These are phyloP conservation scores for Hyparrhenia diplandra DNA, from an alignment of 176 grass and related monocot genomes.

Conservation along the genomic window DNA sequence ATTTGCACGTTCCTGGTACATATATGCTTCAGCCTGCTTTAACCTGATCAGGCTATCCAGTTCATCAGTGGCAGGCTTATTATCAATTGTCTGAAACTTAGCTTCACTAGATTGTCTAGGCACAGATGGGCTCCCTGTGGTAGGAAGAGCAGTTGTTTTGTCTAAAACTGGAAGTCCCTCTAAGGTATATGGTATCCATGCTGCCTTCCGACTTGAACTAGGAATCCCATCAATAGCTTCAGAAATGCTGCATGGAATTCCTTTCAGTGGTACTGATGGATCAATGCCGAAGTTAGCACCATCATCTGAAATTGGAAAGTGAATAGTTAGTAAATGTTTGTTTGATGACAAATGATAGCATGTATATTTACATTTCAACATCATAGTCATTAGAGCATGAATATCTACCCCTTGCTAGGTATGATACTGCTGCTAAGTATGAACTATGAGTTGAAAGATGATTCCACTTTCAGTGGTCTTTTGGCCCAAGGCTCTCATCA, in stretches of 20 bases:
- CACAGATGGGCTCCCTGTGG: constrained; percentile 26
- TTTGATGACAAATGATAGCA: neutral
- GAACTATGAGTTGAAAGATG: neutral
- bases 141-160: constrained; percentile 35
- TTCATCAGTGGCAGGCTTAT: constrained; percentile 67
- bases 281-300: constrained; percentile 31
- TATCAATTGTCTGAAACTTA: constrained; percentile 39
- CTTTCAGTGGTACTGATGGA: constrained; percentile 47
- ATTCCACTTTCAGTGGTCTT: neutral
- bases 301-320: constrained; percentile 53
- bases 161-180: constrained; percentile 46
- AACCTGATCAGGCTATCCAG: constrained; percentile 75
- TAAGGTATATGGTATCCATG: constrained; percentile 46
- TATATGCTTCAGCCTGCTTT: constrained; percentile 84
- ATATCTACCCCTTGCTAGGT: neutral
- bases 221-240: constrained; percentile 46
- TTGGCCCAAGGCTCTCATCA: neutral
- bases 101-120: constrained; percentile 39
- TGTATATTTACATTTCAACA: constrained; percentile 12
- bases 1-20: constrained; percentile 92
- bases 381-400: neutral
- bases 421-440: neutral
- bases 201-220: constrained; percentile 45
- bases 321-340: neutral
- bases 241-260: constrained; percentile 42